phyloP scores from a whole-genome alignment of 345 rosid species.

The Camelina neglecta region DNA sequence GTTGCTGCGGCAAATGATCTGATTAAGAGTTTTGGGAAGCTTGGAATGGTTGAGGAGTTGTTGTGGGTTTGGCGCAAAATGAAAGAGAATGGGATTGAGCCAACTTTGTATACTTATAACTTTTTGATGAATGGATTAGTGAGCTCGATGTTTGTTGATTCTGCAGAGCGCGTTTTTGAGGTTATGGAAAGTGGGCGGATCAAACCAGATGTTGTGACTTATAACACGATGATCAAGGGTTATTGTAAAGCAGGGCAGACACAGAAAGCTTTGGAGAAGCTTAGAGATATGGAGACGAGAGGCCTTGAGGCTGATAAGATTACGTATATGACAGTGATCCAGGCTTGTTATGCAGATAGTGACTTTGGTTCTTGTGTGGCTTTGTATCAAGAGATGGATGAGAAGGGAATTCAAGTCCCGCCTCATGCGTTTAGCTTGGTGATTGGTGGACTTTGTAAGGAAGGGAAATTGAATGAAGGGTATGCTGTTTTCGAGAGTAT shows the following conservation, averaged over 20 bases:
- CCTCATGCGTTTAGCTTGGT: conserved; percentile 78
- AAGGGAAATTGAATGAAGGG: conserved; percentile 72
- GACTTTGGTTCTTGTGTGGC: conserved; percentile 69
- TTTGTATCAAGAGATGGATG: conserved; percentile 84
- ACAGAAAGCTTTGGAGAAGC: conserved; percentile 63
- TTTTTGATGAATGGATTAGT: conserved; percentile 81
- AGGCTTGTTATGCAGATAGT: conserved; percentile 72
- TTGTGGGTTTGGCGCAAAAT: conserved; percentile 91
- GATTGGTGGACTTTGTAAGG: conserved; percentile 83
- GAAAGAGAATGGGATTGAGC: conserved; percentile 85
- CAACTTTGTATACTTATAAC: conserved; percentile 74
- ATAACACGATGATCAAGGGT: conserved; percentile 87
- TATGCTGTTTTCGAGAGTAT: conserved; percentile 69
- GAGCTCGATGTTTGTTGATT: conserved; percentile 67
- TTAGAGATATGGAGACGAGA: conserved; percentile 71
- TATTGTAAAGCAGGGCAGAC: conserved; percentile 73
- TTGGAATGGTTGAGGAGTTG: conserved; percentile 92
- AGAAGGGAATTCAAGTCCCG: conserved; percentile 72
- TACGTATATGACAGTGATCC: conserved; percentile 82
- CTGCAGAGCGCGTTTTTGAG: conserved; percentile 77
- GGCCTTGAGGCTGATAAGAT: conserved; percentile 79
- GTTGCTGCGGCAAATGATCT: conserved; percentile 60
- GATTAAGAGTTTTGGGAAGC: conserved; percentile 79
- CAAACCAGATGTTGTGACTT: conserved; percentile 72
- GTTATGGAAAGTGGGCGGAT: conserved; percentile 75